Evolutionary conservation across 352 stramenopile genomes (phyloP).

Genomic region (Thalassiosira hispida): DNA sequence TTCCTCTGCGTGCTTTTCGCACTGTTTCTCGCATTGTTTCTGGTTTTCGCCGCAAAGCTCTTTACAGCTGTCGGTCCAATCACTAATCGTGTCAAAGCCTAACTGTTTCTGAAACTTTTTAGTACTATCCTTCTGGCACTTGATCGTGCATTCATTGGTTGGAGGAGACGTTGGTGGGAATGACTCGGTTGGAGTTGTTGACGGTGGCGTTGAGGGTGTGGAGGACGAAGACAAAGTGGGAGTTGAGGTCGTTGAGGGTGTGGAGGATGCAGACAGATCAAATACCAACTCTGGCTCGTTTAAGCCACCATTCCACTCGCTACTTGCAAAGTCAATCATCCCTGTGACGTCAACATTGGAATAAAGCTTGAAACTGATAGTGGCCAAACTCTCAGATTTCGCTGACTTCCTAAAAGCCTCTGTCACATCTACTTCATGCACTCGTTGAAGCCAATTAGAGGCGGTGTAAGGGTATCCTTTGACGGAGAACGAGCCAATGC

Average conservation of each 20-base stretch:
- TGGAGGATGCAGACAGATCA: slow-evolving; percentile 1
- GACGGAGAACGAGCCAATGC: slow-evolving; percentile 22
- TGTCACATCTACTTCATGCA: slow-evolving; percentile 29
- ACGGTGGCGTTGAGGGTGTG: neutral
- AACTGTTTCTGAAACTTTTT: neutral
- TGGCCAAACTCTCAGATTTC: neutral
- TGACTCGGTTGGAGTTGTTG: slow-evolving; percentile 5
- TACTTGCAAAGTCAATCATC: slow-evolving; percentile 22
- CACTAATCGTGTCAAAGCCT: no score
- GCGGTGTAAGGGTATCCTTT: neutral
- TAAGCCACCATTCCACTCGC: slow-evolving; percentile 8
- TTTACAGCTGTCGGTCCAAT: neutral
- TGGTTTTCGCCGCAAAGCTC: neutral
- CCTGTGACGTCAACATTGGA: slow-evolving; percentile 9
- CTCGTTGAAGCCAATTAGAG: neutral
- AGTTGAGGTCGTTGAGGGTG: slow-evolving; percentile 1
- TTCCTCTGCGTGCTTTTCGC: slow-evolving; percentile 1
- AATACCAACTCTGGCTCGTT: slow-evolving; percentile 10
- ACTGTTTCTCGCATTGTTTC: slow-evolving; percentile 7
- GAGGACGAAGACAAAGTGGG: neutral
- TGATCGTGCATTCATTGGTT: neutral
- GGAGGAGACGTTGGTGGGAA: neutral
- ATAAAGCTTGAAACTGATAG: slow-evolving; percentile 21
- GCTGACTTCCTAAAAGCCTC: slow-evolving; percentile 3
- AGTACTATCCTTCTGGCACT: neutral